Evolutionary conservation across 2,329 filamentous ascomycete species (phyloP).

Genomic region (Zymoseptoria crescenta): DNA sequence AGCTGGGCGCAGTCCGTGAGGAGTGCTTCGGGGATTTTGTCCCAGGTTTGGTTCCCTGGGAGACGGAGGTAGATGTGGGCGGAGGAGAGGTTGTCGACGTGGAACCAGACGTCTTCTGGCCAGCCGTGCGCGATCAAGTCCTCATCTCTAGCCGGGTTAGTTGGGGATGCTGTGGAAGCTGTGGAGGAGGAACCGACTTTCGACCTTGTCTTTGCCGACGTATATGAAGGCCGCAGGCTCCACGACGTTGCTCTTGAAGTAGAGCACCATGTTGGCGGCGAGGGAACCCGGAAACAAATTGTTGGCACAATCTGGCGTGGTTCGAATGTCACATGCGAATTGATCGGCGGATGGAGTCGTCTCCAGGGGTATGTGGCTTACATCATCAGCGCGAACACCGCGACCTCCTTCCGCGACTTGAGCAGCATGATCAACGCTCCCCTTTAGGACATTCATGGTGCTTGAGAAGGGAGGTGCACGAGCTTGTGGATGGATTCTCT

Average conservation of each 20-base stretch:
- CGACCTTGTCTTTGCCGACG: conserved; percentile 97
- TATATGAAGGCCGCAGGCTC: conserved; percentile 82
- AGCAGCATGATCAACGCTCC: not conserved
- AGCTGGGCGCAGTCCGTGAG: conserved; percentile 88
- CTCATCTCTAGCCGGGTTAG: conserved; percentile 61
- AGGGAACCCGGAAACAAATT: not conserved
- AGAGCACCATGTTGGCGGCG: conserved; percentile 68
- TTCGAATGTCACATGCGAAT: conserved; percentile 2
- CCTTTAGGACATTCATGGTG: not conserved
- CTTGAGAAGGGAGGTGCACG: not conserved
- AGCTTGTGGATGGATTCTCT: not conserved
- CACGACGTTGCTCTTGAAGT: conserved; percentile 82
- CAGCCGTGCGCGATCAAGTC: conserved; percentile 90
- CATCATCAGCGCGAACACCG: not conserved
- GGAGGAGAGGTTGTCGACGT: conserved; percentile 93
- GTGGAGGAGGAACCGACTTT: conserved; percentile 58
- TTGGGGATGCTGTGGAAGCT: conserved; percentile 7
- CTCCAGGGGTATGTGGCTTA: not conserved
- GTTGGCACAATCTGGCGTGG: not conserved
- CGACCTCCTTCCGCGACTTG: not conserved
- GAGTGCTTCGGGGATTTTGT: conserved; percentile 65
- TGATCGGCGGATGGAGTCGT: not conserved
- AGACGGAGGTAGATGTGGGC: conserved; percentile 94
- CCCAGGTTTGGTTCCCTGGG: conserved; percentile 69
- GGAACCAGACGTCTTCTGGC: conserved; percentile 98